These are phyloP conservation scores for Schwanniomyces occidentalis DNA, from an alignment of 805 yeast genomes.

Conservation along the genomic window DNA sequence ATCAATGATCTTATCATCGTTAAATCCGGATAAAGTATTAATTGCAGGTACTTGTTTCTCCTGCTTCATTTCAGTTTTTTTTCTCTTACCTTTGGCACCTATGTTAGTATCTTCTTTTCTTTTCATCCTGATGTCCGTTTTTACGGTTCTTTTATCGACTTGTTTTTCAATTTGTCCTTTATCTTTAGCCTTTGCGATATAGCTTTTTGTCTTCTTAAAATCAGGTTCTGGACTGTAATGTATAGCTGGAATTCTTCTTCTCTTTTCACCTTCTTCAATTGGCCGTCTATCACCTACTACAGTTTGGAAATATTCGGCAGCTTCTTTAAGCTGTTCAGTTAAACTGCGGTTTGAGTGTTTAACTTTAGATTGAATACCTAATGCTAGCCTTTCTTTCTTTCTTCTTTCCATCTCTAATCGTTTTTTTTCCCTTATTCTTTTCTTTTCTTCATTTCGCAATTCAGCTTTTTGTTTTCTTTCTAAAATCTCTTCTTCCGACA, in stretches of 20 bases:
- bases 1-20: not conserved
- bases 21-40: slow-evolving; percentile 6
- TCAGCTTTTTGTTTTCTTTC: slow-evolving; percentile 8
- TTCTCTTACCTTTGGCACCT: slow-evolving; percentile 10
- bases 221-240: slow-evolving; percentile 21
- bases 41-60: no score
- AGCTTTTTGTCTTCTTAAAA: slow-evolving; percentile 12
- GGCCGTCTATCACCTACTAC: slow-evolving; percentile 36
- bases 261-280: slow-evolving; percentile 33
- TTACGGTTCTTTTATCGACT: slow-evolving; percentile 4
- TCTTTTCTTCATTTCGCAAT: slow-evolving; percentile 4
- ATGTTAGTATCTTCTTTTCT: slow-evolving; percentile 8
- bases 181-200: slow-evolving; percentile 7
- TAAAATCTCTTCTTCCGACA: slow-evolving; percentile 16
- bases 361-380: not conserved
- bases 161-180: slow-evolving; percentile 12
- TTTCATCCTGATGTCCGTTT: not conserved
- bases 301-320: slow-evolving; percentile 39
- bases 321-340: slow-evolving; percentile 13
- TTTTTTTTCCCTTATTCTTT: slow-evolving; percentile 7
- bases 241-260: slow-evolving; percentile 29
- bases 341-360: not conserved
- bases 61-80: no score
- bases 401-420: slow-evolving; percentile 6
- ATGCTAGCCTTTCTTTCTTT: slow-evolving; percentile 4